phyloP scores from a whole-genome alignment of 1,284 basidiomycete genomes.

The Caloboletus firmus region DNA sequence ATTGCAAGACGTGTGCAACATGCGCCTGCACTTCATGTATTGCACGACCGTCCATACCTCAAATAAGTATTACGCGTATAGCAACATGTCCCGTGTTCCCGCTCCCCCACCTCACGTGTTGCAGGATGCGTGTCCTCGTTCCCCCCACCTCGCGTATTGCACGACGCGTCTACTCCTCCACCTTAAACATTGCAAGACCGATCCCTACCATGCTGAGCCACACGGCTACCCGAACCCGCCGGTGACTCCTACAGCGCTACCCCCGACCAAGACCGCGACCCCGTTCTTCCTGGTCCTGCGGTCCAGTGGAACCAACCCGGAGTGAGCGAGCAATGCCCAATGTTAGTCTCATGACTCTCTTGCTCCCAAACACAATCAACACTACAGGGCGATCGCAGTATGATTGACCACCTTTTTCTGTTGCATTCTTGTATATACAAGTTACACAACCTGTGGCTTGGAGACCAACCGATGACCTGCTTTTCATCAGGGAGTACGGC shows the following conservation, averaged over 20 bases:
- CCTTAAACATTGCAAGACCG: no score
- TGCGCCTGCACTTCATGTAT: no score
- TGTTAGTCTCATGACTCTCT: constrained; percentile 27
- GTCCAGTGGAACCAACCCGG: constrained; percentile 27
- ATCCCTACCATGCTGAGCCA: constrained; percentile 18
- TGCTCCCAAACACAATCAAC: constrained; percentile 10
- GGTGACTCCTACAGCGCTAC: constrained; percentile 5
- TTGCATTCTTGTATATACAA: constrained; percentile 17
- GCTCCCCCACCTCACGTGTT: no score
- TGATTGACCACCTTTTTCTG: constrained; percentile 26
- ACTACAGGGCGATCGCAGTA: constrained; percentile 22
- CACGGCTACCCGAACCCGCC: constrained; percentile 16
- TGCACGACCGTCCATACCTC: no score
- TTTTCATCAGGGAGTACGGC: constrained; percentile 34
- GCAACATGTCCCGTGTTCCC: no score
- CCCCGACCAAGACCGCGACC: constrained; percentile 30
- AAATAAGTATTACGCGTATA: no score
- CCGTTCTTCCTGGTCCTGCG: constrained; percentile 30
- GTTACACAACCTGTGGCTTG: constrained; percentile 22
- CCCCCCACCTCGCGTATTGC: no score
- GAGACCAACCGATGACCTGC: constrained; percentile 30
- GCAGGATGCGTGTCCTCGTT: no score
- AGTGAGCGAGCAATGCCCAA: constrained; percentile 29
- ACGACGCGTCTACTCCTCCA: no score
- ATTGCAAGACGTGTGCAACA: no score